Base-by-base conservation (phyloP, 2,329 filamentous ascomycete species). In the Dryadomyces quercus-mongolicae region DNA sequence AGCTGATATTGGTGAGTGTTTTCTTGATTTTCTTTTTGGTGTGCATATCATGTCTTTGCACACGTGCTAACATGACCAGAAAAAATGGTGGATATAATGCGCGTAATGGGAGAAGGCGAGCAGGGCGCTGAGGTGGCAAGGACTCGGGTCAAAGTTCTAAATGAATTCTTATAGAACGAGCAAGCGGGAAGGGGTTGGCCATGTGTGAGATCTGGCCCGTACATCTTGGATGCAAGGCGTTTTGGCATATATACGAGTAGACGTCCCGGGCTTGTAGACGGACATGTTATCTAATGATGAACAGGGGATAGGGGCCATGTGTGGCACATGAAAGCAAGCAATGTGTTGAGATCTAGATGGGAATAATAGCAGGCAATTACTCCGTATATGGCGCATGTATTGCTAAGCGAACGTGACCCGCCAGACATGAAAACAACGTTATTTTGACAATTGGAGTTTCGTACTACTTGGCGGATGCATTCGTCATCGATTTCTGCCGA, bases 1-100 rank as follows among this genome's bases (percentile, higher is more conserved):
- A 62, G 67, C 68, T 10, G 81, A 85, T 70, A 81, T 85, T 57
- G 69, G 81, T 84, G 63, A 71, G 80, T 71, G n/a, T 7, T n/a
- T 10, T 25, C 7, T 48, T 31, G 21, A 46, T 50, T 40, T 34
- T 38, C 25, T 25, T 52, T 13, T 38, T 38, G 7, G 10, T 47
- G 18, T 56, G 2, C 16, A 2, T 22, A 2, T 18, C 3, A 16
- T 40, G 12, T 47, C 18, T 21, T 45, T n/a, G 3, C 20, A 2
- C 40, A 15, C 21, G 7, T 43, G 6, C 31, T 43, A 38, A 21
- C 2, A 8, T 13, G 13, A 2, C n/a, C 43, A 60, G 59, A 58
- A 51, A 55, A 49, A 57, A 84, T 85, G 80, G 77, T 84, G 31
- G 73, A 82, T 53, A 84, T 84, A 51, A 77, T 84, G 77, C 71